Conservation (phyloP, 2,329 filamentous ascomycete species). For the Xylaria digitata region DNA sequence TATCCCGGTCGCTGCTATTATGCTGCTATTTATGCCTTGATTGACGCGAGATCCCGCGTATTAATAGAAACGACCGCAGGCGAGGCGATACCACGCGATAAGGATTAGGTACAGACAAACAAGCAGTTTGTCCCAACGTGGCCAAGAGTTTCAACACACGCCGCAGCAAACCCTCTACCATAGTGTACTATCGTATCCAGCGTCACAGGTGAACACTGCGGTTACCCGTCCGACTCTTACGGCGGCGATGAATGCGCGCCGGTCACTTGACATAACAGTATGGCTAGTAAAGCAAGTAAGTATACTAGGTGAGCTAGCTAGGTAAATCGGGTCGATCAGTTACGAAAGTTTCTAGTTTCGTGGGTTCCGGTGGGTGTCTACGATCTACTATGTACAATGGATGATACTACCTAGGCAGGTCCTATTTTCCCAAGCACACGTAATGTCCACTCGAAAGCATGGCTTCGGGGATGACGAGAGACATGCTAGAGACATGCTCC, state of each 20-base stretch:
- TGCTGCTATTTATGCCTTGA: slow-evolving; percentile 21
- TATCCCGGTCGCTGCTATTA: neutral
- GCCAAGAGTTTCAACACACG: slow-evolving; percentile 16
- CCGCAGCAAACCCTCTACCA: neutral
- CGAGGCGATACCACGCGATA: neutral
- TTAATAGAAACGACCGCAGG: slow-evolving; percentile 27
- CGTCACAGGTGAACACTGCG: slow-evolving; percentile 15
- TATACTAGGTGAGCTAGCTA: no score
- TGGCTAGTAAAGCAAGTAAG: no score
- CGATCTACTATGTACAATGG: neutral
- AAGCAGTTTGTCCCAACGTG: slow-evolving; percentile 5
- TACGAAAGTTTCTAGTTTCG: slow-evolving; percentile 40
- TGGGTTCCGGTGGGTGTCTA: slow-evolving; percentile 21
- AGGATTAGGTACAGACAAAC: slow-evolving; percentile 11
- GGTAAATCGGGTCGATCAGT: slow-evolving; percentile 38
- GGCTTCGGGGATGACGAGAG: slow-evolving; percentile 49
- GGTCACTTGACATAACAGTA: slow-evolving; percentile 26
- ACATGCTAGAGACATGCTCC: slow-evolving; percentile 48
- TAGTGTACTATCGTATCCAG: neutral
- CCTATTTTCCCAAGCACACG: slow-evolving; percentile 22
- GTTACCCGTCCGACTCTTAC: slow-evolving; percentile 16
- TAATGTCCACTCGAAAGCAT: slow-evolving; percentile 40
- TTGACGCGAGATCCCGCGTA: slow-evolving; percentile 27
- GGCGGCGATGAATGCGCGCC: neutral
- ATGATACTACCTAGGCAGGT: neutral